phyloP scores from a whole-genome alignment of 768 basidiomycete genomes.

The Scleroderma bovista region DNA sequence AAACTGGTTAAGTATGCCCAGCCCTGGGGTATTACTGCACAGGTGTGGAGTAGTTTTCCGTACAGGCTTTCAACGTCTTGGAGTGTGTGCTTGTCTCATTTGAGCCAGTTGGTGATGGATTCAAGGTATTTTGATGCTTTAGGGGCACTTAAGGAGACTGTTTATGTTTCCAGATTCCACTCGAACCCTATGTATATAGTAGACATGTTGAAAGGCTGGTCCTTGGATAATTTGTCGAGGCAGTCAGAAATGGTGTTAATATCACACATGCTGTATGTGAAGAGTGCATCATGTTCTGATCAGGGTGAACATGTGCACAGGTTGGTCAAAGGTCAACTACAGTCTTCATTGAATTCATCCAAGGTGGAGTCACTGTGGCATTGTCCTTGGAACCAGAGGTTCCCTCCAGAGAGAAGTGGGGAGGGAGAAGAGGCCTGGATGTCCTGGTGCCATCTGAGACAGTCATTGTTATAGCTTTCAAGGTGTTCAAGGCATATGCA shows the following conservation, averaged over 20 bases:
- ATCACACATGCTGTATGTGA: conserved; percentile 25
- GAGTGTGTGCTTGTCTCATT: conserved; percentile 20
- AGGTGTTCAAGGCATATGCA: conserved; percentile 2
- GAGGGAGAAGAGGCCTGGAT: background rate
- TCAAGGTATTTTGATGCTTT: conserved; percentile 26
- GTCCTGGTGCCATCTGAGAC: background rate
- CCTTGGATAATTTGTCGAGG: conserved; percentile 28
- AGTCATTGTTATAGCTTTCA: background rate
- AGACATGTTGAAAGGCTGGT: conserved; percentile 15
- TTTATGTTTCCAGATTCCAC: conserved; percentile 24
- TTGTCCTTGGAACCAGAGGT: conserved; percentile 24
- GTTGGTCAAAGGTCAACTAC: conserved; percentile 10
- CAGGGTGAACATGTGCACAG: conserved; percentile 18
- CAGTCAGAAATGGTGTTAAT: conserved; percentile 29
- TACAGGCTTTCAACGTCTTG: conserved; percentile 32
- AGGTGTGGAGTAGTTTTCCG: conserved; percentile 36
- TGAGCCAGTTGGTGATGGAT: conserved; percentile 24
- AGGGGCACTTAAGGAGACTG: conserved; percentile 9
- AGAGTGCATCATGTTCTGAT: conserved; percentile 14
- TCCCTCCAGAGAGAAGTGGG: background rate
- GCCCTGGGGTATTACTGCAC: conserved; percentile 26
- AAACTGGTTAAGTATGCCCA: conserved; percentile 36
- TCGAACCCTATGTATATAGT: conserved; percentile 26
- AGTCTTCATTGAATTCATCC: conserved; percentile 33
- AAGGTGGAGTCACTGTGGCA: conserved; percentile 6